Percentiles rank a stretch among this genome's conserved stretches.
These are phyloP conservation scores for Colletotrichum kahawae DNA, from an alignment of 2,329 filamentous ascomycete species.

Conservation along the genomic window DNA sequence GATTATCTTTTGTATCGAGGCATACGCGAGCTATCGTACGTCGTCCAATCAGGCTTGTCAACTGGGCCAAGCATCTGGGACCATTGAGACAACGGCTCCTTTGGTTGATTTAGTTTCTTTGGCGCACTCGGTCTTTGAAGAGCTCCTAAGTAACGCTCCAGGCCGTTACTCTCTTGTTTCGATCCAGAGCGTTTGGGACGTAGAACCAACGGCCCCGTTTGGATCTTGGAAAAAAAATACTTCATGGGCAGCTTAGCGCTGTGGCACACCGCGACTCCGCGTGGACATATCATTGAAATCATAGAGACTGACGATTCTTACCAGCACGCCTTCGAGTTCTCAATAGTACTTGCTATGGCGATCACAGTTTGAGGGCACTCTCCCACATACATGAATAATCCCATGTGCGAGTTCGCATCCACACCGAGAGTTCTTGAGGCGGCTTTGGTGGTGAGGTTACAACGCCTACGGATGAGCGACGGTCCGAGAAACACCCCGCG, in stretches of 20 bases:
- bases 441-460: conserved; percentile 4
- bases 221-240: neutral
- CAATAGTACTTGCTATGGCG: neutral
- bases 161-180: neutral
- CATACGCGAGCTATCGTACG: neutral
- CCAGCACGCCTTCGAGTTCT: neutral
- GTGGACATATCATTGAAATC: neutral
- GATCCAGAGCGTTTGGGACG: neutral
- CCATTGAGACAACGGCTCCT: neutral
- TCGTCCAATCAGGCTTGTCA: neutral
- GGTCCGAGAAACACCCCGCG: neutral
- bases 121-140: neutral
- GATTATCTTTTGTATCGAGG: neutral
- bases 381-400: neutral
- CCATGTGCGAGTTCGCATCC: neutral
- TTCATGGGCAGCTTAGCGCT: neutral
- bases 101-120: neutral
- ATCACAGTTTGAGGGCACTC: neutral
- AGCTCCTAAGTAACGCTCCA: neutral
- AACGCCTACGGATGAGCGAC: conserved; percentile 12
- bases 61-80: neutral
- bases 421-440: neutral
- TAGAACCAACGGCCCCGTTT: neutral
- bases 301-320: neutral
- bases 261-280: neutral